phyloP scores from a whole-genome alignment of 345 rosid species.

The Hirschfeldia incana region DNA sequence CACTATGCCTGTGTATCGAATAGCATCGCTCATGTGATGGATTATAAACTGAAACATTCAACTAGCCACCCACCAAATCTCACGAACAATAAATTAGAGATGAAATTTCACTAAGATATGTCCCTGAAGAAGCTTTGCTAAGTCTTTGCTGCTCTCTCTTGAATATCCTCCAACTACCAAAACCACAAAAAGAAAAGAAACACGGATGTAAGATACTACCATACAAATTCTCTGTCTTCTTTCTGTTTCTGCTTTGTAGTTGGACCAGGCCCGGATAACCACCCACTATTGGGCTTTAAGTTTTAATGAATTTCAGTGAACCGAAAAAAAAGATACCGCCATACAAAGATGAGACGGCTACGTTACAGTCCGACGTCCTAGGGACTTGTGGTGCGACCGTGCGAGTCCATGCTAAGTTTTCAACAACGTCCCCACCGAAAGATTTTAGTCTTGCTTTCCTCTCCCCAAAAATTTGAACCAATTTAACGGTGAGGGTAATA shows the following conservation, averaged over 20 bases:
- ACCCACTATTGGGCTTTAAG: too few species aligned
- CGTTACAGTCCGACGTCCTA: slow-evolving; percentile 88
- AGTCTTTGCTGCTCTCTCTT: slow-evolving; percentile 89
- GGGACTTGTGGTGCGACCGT: slow-evolving; percentile 75
- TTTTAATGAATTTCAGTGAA: too few species aligned
- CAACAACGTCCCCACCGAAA: too few species aligned
- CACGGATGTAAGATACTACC: not conserved
- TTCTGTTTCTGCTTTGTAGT: too few species aligned
- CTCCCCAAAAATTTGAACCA: slow-evolving; percentile 1
- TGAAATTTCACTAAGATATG: slow-evolving; percentile 62
- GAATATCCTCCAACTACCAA: slow-evolving; percentile 79
- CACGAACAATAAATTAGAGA: slow-evolving; percentile 25
- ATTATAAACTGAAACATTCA: not conserved
- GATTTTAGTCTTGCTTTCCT: not conserved
- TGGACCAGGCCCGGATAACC: too few species aligned
- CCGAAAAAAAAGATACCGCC: not conserved
- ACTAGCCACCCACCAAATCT: not conserved
- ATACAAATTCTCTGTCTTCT: not conserved
- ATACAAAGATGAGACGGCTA: not conserved
- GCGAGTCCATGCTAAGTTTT: slow-evolving; percentile 53
- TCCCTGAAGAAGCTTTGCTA: slow-evolving; percentile 68
- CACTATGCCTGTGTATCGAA: too few species aligned
- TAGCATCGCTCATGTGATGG: not conserved
- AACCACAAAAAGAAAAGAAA: slow-evolving; percentile 7
- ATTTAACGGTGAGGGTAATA: not conserved